These are phyloP conservation scores for Glycine tomentella DNA, from an alignment of 306 rosid species.

Conservation along the genomic window DNA sequence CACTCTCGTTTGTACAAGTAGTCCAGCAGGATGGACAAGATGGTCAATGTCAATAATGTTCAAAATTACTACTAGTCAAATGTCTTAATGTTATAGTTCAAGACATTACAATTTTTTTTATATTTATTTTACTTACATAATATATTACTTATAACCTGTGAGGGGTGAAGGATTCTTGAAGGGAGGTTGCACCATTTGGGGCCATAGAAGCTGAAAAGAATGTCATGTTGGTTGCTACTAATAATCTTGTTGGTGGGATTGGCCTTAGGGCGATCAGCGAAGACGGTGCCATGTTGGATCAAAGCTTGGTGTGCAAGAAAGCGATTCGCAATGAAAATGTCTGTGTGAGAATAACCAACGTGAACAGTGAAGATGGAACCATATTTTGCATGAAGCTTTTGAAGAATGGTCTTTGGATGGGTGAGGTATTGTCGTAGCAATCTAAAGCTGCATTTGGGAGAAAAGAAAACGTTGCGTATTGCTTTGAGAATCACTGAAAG, in stretches of 20 bases:
- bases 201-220: constrained; percentile 50
- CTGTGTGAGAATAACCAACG: constrained; percentile 13
- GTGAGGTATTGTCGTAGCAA: constrained; percentile 1
- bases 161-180: constrained; percentile 50
- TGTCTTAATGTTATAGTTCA: too few species aligned
- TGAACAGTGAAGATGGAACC: constrained; percentile 54
- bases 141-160: too few species aligned
- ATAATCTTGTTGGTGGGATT: constrained; percentile 35
- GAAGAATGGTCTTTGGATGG: constrained; percentile 42
- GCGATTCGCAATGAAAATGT: constrained; percentile 47
- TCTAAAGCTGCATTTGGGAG: constrained; percentile 10
- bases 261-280: constrained; percentile 50
- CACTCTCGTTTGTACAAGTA: neutral
- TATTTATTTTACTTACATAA: too few species aligned
- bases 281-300: constrained; percentile 46
- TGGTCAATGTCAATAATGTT: constrained; percentile 6
- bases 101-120: too few species aligned
- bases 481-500: constrained; percentile 20
- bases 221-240: constrained; percentile 49
- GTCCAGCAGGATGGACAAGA: neutral
- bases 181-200: constrained; percentile 56
- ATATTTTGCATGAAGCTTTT: constrained; percentile 39
- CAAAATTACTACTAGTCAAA: neutral
- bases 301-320: constrained; percentile 54
- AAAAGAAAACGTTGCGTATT: constrained; percentile 5